These are phyloP conservation scores for Cladosporium sp. DNA, from an alignment of 2,329 filamentous ascomycete genomes.

Conservation along the genomic window DNA sequence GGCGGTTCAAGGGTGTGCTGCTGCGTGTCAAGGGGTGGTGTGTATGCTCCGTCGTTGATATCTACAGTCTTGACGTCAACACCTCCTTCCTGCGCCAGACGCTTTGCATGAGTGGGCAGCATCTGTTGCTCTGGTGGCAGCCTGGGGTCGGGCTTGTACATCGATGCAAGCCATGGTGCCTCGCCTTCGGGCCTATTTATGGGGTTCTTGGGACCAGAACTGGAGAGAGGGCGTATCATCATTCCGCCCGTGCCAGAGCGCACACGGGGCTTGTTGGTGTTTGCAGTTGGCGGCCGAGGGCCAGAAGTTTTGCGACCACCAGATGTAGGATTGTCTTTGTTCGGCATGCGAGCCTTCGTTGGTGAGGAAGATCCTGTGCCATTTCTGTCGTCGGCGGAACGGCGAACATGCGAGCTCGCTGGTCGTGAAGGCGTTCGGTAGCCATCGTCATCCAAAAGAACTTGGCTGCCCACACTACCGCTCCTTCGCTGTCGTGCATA, in stretches of 20 bases:
- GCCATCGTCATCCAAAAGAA: slow-evolving; percentile 52
- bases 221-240: slow-evolving; percentile 26
- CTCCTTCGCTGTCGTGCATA: slow-evolving; percentile 62
- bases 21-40: not conserved
- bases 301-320: slow-evolving; percentile 30
- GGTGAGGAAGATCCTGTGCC: slow-evolving; percentile 30
- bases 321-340: slow-evolving; percentile 39
- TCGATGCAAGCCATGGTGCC: slow-evolving; percentile 89
- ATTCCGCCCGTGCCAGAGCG: slow-evolving; percentile 14
- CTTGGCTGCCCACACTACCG: slow-evolving; percentile 60
- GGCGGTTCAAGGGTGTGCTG: not conserved
- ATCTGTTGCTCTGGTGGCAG: slow-evolving; percentile 94
- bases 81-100: slow-evolving; percentile 93
- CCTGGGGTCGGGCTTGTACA: slow-evolving; percentile 93
- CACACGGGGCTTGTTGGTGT: slow-evolving; percentile 13
- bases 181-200: slow-evolving; percentile 82
- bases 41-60: not conserved
- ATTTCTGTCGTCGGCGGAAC: slow-evolving; percentile 24
- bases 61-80: slow-evolving; percentile 77
- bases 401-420: slow-evolving; percentile 31
- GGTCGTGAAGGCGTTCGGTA: slow-evolving; percentile 42
- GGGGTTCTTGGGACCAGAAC: slow-evolving; percentile 55
- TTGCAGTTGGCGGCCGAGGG: not conserved
- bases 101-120: slow-evolving; percentile 86
- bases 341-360: slow-evolving; percentile 43